These are phyloP conservation scores for Penicillium sp. DNA, from an alignment of 2,329 filamentous ascomycete species.

Conservation along the genomic window DNA sequence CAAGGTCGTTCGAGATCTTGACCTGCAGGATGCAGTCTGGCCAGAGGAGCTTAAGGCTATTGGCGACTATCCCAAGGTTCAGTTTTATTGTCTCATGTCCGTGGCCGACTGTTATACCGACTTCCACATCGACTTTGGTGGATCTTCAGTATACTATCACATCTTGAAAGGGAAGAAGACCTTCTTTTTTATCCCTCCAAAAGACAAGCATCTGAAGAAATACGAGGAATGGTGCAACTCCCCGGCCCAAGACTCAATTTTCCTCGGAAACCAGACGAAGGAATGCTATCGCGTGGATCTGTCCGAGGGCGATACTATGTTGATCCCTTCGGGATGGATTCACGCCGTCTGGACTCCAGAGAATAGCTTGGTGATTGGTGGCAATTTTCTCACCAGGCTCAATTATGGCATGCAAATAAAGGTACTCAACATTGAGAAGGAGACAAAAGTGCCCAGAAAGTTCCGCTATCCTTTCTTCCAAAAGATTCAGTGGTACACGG, in stretches of 20 bases:
- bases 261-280: slow-evolving; percentile 65
- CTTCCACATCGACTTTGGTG: slow-evolving; percentile 73
- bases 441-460: slow-evolving; percentile 66
- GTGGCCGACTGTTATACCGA: slow-evolving; percentile 72
- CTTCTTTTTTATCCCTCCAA: slow-evolving; percentile 72
- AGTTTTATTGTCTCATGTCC: slow-evolving; percentile 72
- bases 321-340: slow-evolving; percentile 73
- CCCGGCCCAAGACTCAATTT: slow-evolving; percentile 67
- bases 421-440: slow-evolving; percentile 68
- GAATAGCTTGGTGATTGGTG: slow-evolving; percentile 71
- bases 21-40: slow-evolving; percentile 57
- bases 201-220: slow-evolving; percentile 68
- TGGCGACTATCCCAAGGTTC: slow-evolving; percentile 64
- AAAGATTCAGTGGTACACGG: slow-evolving; percentile 69
- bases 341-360: slow-evolving; percentile 72
- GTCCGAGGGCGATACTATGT: slow-evolving; percentile 68
- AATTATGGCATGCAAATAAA: slow-evolving; percentile 70
- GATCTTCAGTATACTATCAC: slow-evolving; percentile 72
- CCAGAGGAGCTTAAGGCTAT: slow-evolving; percentile 56
- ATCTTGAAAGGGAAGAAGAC: slow-evolving; percentile 70
- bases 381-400: slow-evolving; percentile 68
- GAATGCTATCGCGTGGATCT: slow-evolving; percentile 70
- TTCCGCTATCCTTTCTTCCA: slow-evolving; percentile 72
- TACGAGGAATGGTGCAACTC: slow-evolving; percentile 74
- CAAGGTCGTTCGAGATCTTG: slow-evolving; percentile 66